Base-by-base conservation (phyloP, 495 filamentous ascomycete species). In the Annulohypoxylon moriforme region DNA sequence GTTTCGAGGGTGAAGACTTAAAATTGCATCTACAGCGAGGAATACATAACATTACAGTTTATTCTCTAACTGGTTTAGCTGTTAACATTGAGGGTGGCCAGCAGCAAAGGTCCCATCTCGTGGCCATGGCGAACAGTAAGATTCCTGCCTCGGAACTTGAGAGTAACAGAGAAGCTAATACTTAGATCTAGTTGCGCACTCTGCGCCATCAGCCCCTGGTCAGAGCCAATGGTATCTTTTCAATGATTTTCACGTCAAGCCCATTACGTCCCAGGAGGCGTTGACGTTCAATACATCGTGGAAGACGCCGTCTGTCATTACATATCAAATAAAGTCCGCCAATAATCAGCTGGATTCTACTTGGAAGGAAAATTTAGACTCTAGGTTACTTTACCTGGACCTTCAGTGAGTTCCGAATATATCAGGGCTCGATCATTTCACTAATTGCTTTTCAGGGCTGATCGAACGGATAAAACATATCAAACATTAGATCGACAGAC, bases 181-280 rank as follows among this genome's bases (percentile, higher is more conserved):
- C 24, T 27, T 18, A 5, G 24, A 10, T 18, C 1, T 56, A 90
- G 93, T 97, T 46, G 91, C 90, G 0, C 87, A 94, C 24, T 93
- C 94, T 2, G 84, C 86, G 20, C 77, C 80, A 1, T 80, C 84
- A 5, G 71, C 85, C 4, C 82, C 88, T 7, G 77, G 76, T 1
- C 83, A 88, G 58, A 87, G 83, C 69, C 88, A 89, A 67, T 99
- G 96, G 96, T 92, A 97, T 75, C 77, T 99, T 4, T 97, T 99
- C 80, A 99, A 99, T 60, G 96, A 99, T 79, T 99, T 99, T 71
- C 83, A 96, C 11, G 96, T 99, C 33, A 88, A 91, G 4, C 88
- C 90, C n/a, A 85, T 97, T 16, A 85, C 89, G 13, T 82, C 72
- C 8, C 91, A 92, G 36, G 94, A 98, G 76, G 96, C 96, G 4